Evolutionary conservation across 2,329 filamentous ascomycete species (phyloP), one percentile per base, ranked within the genome.

Genomic region (Metarhizium anisopliae): DNA sequence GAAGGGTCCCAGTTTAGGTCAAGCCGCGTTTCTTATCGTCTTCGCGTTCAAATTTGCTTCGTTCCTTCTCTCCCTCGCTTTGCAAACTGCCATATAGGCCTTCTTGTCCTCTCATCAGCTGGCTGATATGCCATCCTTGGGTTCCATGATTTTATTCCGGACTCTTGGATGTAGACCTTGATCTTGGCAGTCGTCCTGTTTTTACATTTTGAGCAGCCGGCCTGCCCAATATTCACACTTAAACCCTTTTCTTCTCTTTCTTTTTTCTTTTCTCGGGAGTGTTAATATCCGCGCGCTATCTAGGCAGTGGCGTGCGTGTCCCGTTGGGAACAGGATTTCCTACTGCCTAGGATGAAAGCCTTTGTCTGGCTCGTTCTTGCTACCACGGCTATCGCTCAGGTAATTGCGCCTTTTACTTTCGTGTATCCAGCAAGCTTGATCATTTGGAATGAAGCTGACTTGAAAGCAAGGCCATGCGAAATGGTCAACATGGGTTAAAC

Each of bases 271-370:
- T 40, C 10, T 52, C 8, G 6, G 30, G 16, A 40, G 18, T 42
- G 18, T 30, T 30, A 30, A 29, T 30, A 30, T 29, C 20, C 25
- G 45, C 25, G 30, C 45, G 45, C 45, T 49, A 8, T 25, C 49
- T 8, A 25, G 50, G 43, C 45, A 32, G 47, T 32, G 16, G 30
- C 25, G 47, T 53, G 38, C 38, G 11, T 53, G n/a, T 30, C 32
- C 18, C n/a, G n/a, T 36, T n/a, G 45, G 45, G 10, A 25, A 13
- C 16, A 43, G 25, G 6, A 25, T 40, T 20, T 50, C 25, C 13
- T 42, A 20, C 30, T 51, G 52, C 36, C 53, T 54, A 60, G 32
- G 38, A 65, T 64, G 63, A 63, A 56, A 53, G 55, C 53, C 45
- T 36, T 57, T 36, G 58, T 59, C 45, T 51, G 63, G 51, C 55